Conservation (phyloP, 768 basidiomycete species). For the Xanthoconium stramineum region DNA sequence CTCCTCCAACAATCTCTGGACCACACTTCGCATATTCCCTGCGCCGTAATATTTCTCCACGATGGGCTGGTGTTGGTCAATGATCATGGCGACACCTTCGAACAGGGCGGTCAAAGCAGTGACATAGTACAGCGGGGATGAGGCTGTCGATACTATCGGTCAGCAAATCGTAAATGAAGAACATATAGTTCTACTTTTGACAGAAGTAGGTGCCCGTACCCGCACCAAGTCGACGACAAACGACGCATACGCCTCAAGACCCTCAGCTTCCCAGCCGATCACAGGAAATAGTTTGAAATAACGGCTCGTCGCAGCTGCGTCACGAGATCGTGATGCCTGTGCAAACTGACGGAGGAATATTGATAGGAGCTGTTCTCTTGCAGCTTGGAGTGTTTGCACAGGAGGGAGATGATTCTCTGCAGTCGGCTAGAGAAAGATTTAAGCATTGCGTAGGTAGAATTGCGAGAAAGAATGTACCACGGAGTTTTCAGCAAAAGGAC, state of each 20-base stretch:
- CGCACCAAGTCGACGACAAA: constrained; percentile 92
- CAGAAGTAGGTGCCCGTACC: constrained; percentile 69
- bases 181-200: constrained; percentile 59
- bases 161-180: constrained; percentile 10
- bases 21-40: constrained; percentile 82
- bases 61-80: constrained; percentile 96
- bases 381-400: constrained; percentile 70
- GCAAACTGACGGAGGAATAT: constrained; percentile 82
- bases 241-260: constrained; percentile 85
- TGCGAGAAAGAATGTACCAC: constrained; percentile 58
- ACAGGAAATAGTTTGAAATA: constrained; percentile 97
- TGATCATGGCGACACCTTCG: constrained; percentile 92
- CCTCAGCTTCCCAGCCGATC: constrained; percentile 91
- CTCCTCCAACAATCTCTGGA: constrained; percentile 74
- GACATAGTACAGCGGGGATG: constrained; percentile 90
- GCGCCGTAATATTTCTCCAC: constrained; percentile 97
- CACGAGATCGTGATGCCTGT: constrained; percentile 73
- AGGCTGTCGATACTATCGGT: constrained; percentile 49
- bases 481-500: constrained; percentile 80
- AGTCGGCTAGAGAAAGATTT: constrained; percentile 63
- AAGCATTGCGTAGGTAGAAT: neutral
- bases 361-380: constrained; percentile 69
- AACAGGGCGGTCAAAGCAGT: constrained; percentile 87
- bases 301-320: constrained; percentile 83
- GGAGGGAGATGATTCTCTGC: constrained; percentile 86